Evolutionary conservation across 1,284 basidiomycete species (phyloP).

Genomic region (Ustilago loliicola): DNA sequence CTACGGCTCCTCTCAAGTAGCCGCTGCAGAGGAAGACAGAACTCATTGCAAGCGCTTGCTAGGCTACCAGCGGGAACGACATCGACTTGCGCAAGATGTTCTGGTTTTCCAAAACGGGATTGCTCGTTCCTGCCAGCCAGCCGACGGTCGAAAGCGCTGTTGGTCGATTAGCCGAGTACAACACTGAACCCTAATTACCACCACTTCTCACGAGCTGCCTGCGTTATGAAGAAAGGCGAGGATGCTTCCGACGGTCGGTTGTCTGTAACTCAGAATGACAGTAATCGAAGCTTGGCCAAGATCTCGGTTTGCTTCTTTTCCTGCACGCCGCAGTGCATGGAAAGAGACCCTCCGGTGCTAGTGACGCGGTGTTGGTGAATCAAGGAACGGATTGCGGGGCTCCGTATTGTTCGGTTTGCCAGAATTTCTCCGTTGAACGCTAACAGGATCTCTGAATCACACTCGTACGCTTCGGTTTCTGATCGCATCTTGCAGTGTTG

Average conservation of each 20-base stretch:
- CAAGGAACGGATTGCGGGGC: slow-evolving; percentile 13
- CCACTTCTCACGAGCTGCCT: background rate
- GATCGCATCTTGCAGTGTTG: background rate
- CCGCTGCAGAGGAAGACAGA: too few species aligned
- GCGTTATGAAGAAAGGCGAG: background rate
- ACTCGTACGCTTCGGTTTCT: background rate
- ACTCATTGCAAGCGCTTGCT: too few species aligned
- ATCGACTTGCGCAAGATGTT: background rate
- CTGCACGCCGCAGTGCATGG: background rate
- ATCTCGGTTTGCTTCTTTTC: background rate
- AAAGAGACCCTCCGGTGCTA: slow-evolving; percentile 8
- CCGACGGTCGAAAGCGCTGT: slow-evolving; percentile 4
- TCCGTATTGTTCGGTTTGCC: slow-evolving; percentile 17
- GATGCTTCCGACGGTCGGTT: background rate
- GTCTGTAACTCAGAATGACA: background rate
- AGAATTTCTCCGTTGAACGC: background rate
- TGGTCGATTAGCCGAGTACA: slow-evolving; percentile 5
- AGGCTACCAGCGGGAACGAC: too few species aligned
- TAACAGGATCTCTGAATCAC: background rate
- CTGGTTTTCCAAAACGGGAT: slow-evolving; percentile 14
- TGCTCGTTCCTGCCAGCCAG: background rate
- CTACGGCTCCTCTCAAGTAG: too few species aligned
- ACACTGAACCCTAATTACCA: background rate
- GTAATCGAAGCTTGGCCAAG: background rate
- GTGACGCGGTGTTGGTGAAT: background rate